Evolutionary conservation across 768 basidiomycete species (phyloP).

Genomic region (Suillus paluster): DNA sequence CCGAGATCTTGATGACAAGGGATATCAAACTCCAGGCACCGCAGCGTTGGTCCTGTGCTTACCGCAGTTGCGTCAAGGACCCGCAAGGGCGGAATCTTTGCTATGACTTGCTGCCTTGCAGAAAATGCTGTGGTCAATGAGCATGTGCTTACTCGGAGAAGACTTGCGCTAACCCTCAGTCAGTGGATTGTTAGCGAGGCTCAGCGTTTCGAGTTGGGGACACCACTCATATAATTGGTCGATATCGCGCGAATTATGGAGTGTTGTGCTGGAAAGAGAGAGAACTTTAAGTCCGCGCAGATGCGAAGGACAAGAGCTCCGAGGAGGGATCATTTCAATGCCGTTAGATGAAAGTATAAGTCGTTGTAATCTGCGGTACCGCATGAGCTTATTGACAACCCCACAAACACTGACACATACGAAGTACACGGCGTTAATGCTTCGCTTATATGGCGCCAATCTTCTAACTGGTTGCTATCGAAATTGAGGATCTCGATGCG

Average conservation of each 20-base stretch:
- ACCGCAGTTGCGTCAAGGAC: conserved; percentile 69
- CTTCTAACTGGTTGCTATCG: conserved; percentile 63
- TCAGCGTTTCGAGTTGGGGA: conserved; percentile 64
- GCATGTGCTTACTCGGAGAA: conserved; percentile 1
- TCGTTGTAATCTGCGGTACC: conserved; percentile 54
- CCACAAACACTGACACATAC: conserved; percentile 39
- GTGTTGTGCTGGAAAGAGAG: conserved; percentile 62
- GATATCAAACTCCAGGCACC: conserved; percentile 16
- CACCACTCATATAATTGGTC: conserved; percentile 73
- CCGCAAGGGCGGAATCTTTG: conserved; percentile 65
- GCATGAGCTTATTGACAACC: neutral
- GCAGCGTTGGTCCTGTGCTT: conserved; percentile 31
- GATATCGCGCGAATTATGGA: conserved; percentile 63
- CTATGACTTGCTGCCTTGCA: conserved; percentile 65
- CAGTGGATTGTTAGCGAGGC: conserved; percentile 67
- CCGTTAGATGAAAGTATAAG: conserved; percentile 70
- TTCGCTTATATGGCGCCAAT: conserved; percentile 57
- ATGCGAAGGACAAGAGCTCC: conserved; percentile 18
- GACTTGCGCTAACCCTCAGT: conserved; percentile 48
- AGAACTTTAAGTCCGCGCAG: conserved; percentile 55
- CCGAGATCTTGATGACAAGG: conserved; percentile 56
- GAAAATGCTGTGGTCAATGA: conserved; percentile 39
- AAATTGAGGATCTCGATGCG: conserved; percentile 64
- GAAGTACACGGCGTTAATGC: conserved; percentile 47
- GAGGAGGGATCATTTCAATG: conserved; percentile 52